These are phyloP conservation scores for Avena sativa DNA, from an alignment of 176 grass and related monocot genomes.

Conservation along the genomic window DNA sequence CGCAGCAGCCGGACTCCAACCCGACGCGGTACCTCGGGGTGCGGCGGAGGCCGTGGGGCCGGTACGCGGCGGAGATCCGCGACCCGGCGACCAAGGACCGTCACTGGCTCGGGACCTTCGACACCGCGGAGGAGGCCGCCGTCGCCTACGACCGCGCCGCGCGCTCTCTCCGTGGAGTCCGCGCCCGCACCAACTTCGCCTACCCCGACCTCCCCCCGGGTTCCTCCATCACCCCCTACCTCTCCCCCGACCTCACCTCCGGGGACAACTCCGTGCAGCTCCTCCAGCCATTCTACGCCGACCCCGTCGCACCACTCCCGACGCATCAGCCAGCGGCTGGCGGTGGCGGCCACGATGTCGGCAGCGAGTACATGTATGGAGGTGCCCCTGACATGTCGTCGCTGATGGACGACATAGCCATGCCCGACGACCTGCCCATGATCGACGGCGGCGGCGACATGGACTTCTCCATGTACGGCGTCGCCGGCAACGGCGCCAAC, in stretches of 20 bases:
- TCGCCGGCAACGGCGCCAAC: conserved; percentile 9
- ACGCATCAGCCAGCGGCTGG: neutral
- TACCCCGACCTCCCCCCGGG: conserved; percentile 92
- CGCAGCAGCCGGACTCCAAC: conserved; percentile 44
- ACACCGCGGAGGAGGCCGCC: conserved; percentile 96
- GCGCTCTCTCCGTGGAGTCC: conserved; percentile 70
- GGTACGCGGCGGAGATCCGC: conserved; percentile 98
- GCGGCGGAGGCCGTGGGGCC: conserved; percentile 83
- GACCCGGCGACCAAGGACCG: conserved; percentile 95
- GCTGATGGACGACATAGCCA: conserved; percentile 52
- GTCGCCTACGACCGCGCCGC: conserved; percentile 95
- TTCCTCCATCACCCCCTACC: conserved; percentile 92
- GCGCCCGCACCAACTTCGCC: conserved; percentile 94
- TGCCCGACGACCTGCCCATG: conserved; percentile 47
- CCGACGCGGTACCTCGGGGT: conserved; percentile 80
- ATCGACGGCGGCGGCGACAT: neutral
- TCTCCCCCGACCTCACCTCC: conserved; percentile 86
- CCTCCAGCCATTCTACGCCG: conserved; percentile 52
- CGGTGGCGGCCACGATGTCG: neutral
- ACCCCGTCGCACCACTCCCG: neutral
- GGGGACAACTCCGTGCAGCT: conserved; percentile 46
- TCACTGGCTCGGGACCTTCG: conserved; percentile 97
- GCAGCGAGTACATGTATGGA: conserved; percentile 30
- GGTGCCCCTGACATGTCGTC: conserved; percentile 40
- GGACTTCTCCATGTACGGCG: conserved; percentile 31